phyloP scores from a whole-genome alignment of 495 filamentous ascomycete species.

The Talaromyces wortmannii region DNA sequence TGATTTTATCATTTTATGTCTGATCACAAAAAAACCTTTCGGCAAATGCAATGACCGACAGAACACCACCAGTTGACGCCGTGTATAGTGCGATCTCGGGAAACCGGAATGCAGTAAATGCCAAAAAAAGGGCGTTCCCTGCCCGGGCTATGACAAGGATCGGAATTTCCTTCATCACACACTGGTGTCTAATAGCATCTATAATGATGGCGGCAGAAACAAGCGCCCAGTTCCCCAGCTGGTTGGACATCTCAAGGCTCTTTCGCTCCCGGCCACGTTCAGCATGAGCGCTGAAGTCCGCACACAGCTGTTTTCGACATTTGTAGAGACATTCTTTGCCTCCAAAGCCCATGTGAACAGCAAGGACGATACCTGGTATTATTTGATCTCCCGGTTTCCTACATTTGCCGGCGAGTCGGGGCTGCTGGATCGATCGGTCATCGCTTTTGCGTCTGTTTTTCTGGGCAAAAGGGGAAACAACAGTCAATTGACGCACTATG shows the following conservation, averaged over 20 bases:
- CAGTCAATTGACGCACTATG: neutral
- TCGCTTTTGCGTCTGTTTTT: neutral
- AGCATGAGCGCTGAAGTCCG: conserved; percentile 1
- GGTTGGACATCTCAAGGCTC: neutral
- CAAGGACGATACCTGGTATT: conserved; percentile 3
- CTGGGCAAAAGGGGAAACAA: neutral
- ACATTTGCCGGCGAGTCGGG: neutral
- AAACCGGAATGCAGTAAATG: conserved; percentile 8
- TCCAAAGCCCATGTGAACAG: too few relatives aligned
- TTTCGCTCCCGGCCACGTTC: neutral
- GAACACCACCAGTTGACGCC: neutral
- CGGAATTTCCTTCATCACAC: conserved; percentile 6
- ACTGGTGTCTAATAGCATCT: neutral
- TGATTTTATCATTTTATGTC: too few relatives aligned
- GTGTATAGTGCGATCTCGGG: conserved; percentile 8
- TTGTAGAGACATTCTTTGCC: neutral
- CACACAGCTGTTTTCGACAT: conserved; percentile 1
- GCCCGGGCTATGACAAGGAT: conserved; percentile 8
- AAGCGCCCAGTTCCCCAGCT: neutral
- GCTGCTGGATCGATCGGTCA: conserved; percentile 2
- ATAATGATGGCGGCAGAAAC: neutral
- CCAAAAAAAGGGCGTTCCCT: conserved; percentile 2
- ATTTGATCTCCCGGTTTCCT: conserved; percentile 1
- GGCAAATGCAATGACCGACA: neutral
- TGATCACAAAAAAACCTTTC: neutral